Evolutionary conservation across 306 rosid genomes (phyloP).

Genomic region (Rubus idaeus): DNA sequence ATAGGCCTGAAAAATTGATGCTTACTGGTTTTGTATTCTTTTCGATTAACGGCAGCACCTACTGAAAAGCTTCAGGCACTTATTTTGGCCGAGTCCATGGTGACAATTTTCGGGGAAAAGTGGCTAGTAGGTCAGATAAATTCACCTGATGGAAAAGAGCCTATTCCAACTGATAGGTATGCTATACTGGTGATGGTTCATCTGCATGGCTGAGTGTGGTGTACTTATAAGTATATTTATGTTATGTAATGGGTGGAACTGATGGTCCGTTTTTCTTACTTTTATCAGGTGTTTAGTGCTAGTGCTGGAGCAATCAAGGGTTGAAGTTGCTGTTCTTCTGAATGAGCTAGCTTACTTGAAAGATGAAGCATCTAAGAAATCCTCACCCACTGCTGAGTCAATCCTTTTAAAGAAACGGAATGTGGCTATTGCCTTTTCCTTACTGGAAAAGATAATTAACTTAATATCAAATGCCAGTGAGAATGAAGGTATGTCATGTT

Average conservation of each 20-base stretch:
- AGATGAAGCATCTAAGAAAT: constrained; percentile 70
- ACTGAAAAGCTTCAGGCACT: constrained; percentile 84
- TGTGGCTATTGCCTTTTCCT: constrained; percentile 76
- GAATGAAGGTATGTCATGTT: constrained; percentile 57
- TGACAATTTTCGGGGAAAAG: constrained; percentile 59
- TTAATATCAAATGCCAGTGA: constrained; percentile 56
- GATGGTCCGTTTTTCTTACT: constrained; percentile 27
- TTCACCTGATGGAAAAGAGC: constrained; percentile 42
- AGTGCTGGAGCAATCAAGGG: constrained; percentile 90
- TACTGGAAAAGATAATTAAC: constrained; percentile 83
- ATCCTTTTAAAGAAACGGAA: constrained; percentile 56
- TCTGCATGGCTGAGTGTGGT: constrained; percentile 3
- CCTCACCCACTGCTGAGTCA: constrained; percentile 54
- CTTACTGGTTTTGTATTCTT: constrained; percentile 6
- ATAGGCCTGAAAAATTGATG: not conserved
- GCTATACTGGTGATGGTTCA: constrained; percentile 10
- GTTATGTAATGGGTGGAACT: not conserved
- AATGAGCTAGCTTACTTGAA: constrained; percentile 86
- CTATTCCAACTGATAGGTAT: constrained; percentile 71
- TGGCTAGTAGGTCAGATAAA: constrained; percentile 65
- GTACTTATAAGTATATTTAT: not conserved
- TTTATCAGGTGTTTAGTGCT: constrained; percentile 77
- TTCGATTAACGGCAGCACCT: constrained; percentile 61
- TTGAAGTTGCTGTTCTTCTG: constrained; percentile 89
- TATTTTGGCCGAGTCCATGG: constrained; percentile 78